Evolutionary conservation across 176 grass and related monocot species (phyloP).

Genomic region (Oryza punctata): DNA sequence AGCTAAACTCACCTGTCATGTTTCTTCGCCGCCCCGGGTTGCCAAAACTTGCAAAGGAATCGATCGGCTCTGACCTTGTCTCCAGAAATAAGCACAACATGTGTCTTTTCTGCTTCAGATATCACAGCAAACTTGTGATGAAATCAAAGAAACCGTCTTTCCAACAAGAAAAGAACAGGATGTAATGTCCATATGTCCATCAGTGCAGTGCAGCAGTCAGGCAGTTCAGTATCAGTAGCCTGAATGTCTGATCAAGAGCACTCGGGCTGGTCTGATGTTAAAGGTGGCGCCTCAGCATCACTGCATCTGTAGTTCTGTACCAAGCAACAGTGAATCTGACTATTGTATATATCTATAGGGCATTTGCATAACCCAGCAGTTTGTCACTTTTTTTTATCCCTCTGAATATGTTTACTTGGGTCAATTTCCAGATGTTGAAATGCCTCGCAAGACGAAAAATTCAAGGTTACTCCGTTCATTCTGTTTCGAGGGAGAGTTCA

Average conservation of each 20-base stretch:
- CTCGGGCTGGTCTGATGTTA: background rate
- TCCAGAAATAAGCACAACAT: background rate
- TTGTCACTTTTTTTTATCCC: background rate
- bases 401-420: background rate
- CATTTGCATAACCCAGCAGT: background rate
- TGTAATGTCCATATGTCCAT: background rate
- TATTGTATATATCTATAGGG: background rate
- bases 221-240: background rate
- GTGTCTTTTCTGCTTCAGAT: background rate
- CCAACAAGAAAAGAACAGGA: background rate
- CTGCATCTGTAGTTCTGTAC: background rate
- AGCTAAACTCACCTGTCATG: background rate
- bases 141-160: background rate
- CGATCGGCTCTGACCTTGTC: background rate
- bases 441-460: background rate
- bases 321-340: background rate
- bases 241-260: background rate
- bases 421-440: background rate
- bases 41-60: constrained; percentile 21
- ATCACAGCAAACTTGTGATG: background rate
- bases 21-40: constrained; percentile 7
- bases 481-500: background rate
- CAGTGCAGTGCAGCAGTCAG: background rate
- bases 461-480: background rate
- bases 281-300: no score